phyloP scores from a whole-genome alignment of 306 rosid species.

The Crotalaria pallida region DNA sequence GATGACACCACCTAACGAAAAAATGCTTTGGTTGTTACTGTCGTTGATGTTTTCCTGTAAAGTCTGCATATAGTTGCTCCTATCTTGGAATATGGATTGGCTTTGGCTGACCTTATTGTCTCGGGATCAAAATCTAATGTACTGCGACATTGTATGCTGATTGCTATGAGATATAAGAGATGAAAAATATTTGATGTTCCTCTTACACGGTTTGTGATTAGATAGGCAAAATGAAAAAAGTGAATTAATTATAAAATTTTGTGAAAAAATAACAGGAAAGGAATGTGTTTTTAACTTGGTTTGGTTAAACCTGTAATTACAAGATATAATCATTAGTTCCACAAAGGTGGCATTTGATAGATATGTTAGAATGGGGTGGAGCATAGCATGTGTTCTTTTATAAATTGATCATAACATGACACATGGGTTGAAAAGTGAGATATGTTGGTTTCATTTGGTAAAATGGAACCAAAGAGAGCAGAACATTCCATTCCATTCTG shows the following conservation, averaged over 20 bases:
- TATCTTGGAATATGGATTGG: neutral
- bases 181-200: neutral
- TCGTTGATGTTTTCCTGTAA: neutral
- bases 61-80: neutral
- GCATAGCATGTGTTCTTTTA: too few species aligned
- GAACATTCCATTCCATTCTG: too few species aligned
- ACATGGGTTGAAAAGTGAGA: too few species aligned
- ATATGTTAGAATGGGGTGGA: too few species aligned
- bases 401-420: too few species aligned
- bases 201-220: neutral
- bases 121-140: neutral
- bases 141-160: slow-evolving; percentile 3
- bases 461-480: too few species aligned
- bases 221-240: neutral
- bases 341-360: too few species aligned
- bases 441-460: too few species aligned
- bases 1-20: neutral
- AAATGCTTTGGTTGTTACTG: neutral
- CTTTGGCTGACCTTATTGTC: neutral
- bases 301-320: slow-evolving; percentile 5
- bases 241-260: neutral
- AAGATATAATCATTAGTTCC: neutral
- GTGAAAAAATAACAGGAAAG: neutral
- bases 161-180: neutral
- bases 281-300: neutral